Conservation (phyloP, 495 filamentous ascomycete genomes). For the Extremus antarcticus region DNA sequence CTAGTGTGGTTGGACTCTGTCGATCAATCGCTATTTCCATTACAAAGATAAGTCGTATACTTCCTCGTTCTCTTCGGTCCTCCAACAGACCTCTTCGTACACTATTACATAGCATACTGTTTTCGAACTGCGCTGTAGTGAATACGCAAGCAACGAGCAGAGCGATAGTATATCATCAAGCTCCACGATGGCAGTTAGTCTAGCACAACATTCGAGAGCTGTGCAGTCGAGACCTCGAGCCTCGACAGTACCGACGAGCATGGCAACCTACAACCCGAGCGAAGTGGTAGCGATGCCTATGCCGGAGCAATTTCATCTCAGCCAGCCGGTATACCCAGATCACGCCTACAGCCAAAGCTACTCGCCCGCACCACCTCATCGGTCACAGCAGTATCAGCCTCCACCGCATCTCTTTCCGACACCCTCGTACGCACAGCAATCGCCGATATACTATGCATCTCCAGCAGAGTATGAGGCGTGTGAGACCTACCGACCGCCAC, state of each 20-base stretch:
- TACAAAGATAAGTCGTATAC: background rate
- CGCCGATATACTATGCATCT: background rate
- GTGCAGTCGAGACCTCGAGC: background rate
- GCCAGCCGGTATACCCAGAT: background rate
- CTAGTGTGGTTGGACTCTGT: background rate
- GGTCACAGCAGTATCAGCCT: background rate
- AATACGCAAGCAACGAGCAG: background rate
- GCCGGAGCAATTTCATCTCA: background rate
- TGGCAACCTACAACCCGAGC: background rate
- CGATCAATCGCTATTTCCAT: background rate
- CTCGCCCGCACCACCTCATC: background rate
- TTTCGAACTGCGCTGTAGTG: background rate
- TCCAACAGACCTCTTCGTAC: no score
- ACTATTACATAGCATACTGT: no score
- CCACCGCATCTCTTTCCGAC: background rate
- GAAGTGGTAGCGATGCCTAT: background rate
- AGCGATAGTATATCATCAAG: background rate
- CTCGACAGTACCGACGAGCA: background rate
- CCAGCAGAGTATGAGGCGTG: background rate
- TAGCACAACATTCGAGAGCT: background rate
- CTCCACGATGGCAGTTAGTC: background rate
- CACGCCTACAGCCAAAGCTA: background rate
- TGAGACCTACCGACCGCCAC: background rate
- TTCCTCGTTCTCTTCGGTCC: no score
- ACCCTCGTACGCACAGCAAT: background rate